Base-by-base conservation (phyloP, 2,329 filamentous ascomycete genomes). In the Domatiomyces globalis region DNA sequence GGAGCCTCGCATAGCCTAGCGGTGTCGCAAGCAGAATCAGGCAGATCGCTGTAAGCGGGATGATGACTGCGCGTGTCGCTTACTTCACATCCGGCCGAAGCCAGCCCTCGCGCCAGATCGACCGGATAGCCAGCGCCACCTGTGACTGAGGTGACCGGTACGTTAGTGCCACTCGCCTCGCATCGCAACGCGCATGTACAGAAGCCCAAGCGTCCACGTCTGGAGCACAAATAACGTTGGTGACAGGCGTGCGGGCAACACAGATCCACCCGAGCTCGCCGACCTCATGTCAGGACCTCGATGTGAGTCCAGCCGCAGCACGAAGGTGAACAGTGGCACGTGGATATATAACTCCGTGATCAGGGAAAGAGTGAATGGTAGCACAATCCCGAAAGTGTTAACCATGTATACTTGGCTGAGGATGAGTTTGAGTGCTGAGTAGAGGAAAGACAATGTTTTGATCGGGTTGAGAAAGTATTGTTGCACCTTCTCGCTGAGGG, bases 211-310 rank as follows among this genome's bases (percentile, higher is more conserved):
- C 0, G 89, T 94, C 88, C 90, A 98, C 52, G 89, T 83, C 64
- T 96, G 90, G 43, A 96, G 83, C 55, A 96, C 76, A 56, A 94
- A 84, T 43, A 96, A 79, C 6, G 83, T 85, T 63, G 94, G 87
- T 73, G 45, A 64, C 22, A 27, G 17, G 10, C 33, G 33, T 15
- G 33, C 10, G 12, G 33, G 10, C n/a, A 3, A 15, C 55, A 49
- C 43, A 29, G 22, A 42, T 4, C 2, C n/a, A 5, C 2, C 27
- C 39, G 15, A 27, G 46, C 17, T 46, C 27, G 44, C n/a, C 64
- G 63, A 2, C 63, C 66, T 25, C 4, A 43, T n/a, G 5, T 15
- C 50, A 12, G 20, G 49, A 19, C 45, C 51, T 5, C 39, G 33
- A 25, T 27, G 43, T 25, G 46, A 42, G 9, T 54, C 47, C 10